A percentile compares a stretch with the other conserved stretches of the same genome.
Evolutionary conservation across 805 yeast genomes (phyloP).

Genomic region (Candida sakaeoensis): DNA sequence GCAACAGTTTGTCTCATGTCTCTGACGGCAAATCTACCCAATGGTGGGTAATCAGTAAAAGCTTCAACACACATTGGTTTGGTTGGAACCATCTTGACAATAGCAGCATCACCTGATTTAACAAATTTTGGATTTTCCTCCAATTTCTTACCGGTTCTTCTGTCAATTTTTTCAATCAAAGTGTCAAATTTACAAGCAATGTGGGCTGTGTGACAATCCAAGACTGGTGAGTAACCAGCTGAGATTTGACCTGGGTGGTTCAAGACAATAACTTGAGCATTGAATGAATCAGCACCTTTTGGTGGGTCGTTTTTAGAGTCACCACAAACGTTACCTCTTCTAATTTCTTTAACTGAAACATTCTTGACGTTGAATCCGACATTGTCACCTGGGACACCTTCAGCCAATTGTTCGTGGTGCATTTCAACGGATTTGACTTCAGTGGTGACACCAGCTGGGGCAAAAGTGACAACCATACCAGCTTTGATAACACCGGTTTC

Average conservation of each 20-base stretch:
- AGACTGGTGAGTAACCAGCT: slow-evolving; percentile 88
- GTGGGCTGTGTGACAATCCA: slow-evolving; percentile 92
- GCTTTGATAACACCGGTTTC: too few relatives aligned
- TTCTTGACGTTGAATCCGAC: too few relatives aligned
- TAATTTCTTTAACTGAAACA: too few relatives aligned
- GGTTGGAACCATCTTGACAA: slow-evolving; percentile 41
- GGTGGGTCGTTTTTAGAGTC: slow-evolving; percentile 90
- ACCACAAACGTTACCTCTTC: slow-evolving; percentile 93
- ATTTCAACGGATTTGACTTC: too few relatives aligned
- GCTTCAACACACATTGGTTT: slow-evolving; percentile 45
- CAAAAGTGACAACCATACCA: too few relatives aligned
- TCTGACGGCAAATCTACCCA: slow-evolving; percentile 70
- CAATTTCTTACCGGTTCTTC: slow-evolving; percentile 50
- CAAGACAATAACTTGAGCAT: slow-evolving; percentile 81
- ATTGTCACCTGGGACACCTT: too few relatives aligned
- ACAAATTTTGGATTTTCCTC: slow-evolving; percentile 32
- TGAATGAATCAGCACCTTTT: slow-evolving; percentile 72
- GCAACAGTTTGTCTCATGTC: slow-evolving; percentile 99
- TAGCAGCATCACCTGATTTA: slow-evolving; percentile 39
- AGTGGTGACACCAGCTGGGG: too few relatives aligned
- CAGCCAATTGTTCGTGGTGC: too few relatives aligned
- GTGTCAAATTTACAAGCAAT: slow-evolving; percentile 85
- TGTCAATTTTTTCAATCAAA: slow-evolving; percentile 80
- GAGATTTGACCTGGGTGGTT: slow-evolving; percentile 92
- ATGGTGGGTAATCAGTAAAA: slow-evolving; percentile 44